Base-by-base conservation (phyloP, 768 basidiomycete species). In the Amanita jacksonii region DNA sequence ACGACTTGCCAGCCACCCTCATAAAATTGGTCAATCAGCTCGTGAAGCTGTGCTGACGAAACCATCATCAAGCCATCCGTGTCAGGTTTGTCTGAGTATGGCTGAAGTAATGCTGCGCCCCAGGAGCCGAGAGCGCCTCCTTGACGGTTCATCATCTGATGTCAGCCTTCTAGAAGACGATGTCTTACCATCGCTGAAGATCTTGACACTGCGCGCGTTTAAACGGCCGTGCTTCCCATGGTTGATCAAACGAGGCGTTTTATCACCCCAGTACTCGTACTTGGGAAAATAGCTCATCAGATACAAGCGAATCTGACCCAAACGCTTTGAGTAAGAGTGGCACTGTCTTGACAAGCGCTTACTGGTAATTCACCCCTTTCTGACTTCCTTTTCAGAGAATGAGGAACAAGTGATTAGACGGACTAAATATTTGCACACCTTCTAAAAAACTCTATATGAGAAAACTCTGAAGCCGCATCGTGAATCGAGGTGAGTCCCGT, bases 401-500 rank as follows among this genome's bases (percentile, higher is more conserved):
- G 50, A 33, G 7, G 4, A 22, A 8, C 12, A 22, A 20, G 9
- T 5, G 22, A 20, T 9, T 7, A 15, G 19, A 13, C n/a, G 1
- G 12, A 41, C 37, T 15, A 43, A 19, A 42, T 35, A 16, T 9
- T 38, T 41, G 48, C 76, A 28, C 54, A 84, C 86, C 66, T 68
- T 52, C 70, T 70, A 62, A 77, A 85, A 52, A 90, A 85, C 2
- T 67, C 60, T 12, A 91, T 74, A 19, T 67, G 64, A 0, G 63
- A 60, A 1, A 69, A 71, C 16, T 57, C 56, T 0, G 74, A 70
- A 33, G 58, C 69, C 0, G 93, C 93, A 55, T 98, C 92, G 46
- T 96, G 92, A 15, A 98, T 78, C 8, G 75, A 81, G 0, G 90
- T 93, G 44, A 98, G 59, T 1, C 94, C 94, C 44, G 77, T 74